Evolutionary conservation across 192 early-diverging fungal genomes (phyloP).

Genomic region (Backusella australiensis): DNA sequence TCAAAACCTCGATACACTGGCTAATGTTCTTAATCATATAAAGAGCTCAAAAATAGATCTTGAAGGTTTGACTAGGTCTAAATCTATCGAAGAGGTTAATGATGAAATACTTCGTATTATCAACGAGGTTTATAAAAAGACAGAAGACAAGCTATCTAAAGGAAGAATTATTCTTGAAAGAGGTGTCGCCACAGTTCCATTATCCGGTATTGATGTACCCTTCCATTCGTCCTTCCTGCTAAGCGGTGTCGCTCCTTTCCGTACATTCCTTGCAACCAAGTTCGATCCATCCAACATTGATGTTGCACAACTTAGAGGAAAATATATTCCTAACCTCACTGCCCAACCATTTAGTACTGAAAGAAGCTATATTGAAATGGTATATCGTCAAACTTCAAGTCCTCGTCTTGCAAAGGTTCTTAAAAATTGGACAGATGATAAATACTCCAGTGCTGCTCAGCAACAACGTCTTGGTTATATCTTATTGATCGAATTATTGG

Average conservation of each 20-base stretch:
- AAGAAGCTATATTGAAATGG: conserved; percentile 72
- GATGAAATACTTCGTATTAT: conserved; percentile 77
- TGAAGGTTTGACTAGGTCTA: conserved; percentile 75
- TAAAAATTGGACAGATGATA: conserved; percentile 73
- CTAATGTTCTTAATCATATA: conserved; percentile 83
- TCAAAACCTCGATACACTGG: conserved; percentile 75
- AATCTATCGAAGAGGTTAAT: conserved; percentile 82
- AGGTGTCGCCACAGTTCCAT: conserved; percentile 87
- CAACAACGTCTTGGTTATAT: conserved; percentile 87
- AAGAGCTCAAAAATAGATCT: conserved; percentile 86
- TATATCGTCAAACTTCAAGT: conserved; percentile 70
- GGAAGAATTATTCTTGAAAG: conserved; percentile 76
- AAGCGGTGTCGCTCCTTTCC: conserved; percentile 91
- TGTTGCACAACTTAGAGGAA: conserved; percentile 74
- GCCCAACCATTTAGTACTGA: conserved; percentile 84
- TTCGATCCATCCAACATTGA: conserved; percentile 81
- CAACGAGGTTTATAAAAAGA: conserved; percentile 61
- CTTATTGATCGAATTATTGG: conserved; percentile 84
- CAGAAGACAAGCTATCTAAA: conserved; percentile 59
- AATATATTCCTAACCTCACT: conserved; percentile 95
- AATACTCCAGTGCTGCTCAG: conserved; percentile 66
- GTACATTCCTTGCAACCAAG: conserved; percentile 80
- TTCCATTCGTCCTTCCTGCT: conserved; percentile 96
- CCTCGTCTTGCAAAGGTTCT: conserved; percentile 75
- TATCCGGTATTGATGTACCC: conserved; percentile 92